Percentiles rank a stretch among this genome's conserved stretches.
These are phyloP conservation scores for Penicillium goetzii DNA, from an alignment of 495 filamentous ascomycete species.

Conservation along the genomic window DNA sequence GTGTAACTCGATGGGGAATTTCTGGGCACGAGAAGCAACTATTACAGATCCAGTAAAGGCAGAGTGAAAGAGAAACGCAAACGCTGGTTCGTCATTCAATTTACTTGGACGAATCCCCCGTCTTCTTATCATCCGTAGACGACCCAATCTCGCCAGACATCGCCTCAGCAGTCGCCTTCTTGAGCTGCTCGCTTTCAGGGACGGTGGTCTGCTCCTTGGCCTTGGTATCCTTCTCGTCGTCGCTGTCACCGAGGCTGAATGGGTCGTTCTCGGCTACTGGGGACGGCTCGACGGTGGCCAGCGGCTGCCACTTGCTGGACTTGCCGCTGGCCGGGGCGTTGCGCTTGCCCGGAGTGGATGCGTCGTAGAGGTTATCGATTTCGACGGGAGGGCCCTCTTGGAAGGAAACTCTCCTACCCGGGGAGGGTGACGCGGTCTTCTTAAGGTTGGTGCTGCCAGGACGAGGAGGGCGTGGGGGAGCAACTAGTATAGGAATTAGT, in stretches of 20 bases:
- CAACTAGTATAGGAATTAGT: slow-evolving; percentile 40
- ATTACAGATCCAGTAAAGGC: background rate
- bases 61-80: background rate
- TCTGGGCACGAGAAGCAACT: slow-evolving; percentile 2
- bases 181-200: slow-evolving; percentile 70
- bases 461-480: slow-evolving; percentile 59
- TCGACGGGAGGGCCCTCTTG: slow-evolving; percentile 75
- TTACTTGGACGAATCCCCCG: slow-evolving; percentile 38
- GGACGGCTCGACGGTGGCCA: slow-evolving; percentile 83
- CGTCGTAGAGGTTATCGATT: slow-evolving; percentile 73
- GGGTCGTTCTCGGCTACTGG: slow-evolving; percentile 92
- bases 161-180: slow-evolving; percentile 70
- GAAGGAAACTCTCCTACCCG: slow-evolving; percentile 75
- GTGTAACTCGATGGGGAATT: slow-evolving; percentile 7
- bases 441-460: slow-evolving; percentile 82
- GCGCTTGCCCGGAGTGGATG: slow-evolving; percentile 56
- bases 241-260: slow-evolving; percentile 93
- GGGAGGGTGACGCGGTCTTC: slow-evolving; percentile 66
- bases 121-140: slow-evolving; percentile 31
- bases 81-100: background rate
- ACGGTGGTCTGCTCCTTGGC: slow-evolving; percentile 61
- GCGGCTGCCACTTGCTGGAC: slow-evolving; percentile 94
- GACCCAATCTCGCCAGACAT: slow-evolving; percentile 37
- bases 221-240: slow-evolving; percentile 87
- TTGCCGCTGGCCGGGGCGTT: slow-evolving; percentile 55